A percentile compares a stretch with the other conserved stretches of the same genome.
Conservation (phyloP, 1,139 yeast genomes). For the Hyphopichia wangnamkhiaoensis region DNA sequence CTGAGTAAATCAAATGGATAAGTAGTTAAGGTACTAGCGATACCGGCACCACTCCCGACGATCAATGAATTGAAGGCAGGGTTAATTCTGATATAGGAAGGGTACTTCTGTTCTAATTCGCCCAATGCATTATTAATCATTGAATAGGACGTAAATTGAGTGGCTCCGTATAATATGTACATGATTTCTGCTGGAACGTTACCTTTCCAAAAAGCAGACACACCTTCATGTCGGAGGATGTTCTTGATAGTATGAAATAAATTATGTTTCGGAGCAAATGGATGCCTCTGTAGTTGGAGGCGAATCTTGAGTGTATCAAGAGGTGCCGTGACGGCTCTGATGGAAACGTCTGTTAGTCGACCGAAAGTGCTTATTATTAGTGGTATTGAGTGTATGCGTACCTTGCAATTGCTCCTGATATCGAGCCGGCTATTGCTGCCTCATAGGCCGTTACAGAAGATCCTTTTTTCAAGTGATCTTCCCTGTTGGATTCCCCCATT, state of each 20-base stretch:
- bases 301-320: slow-evolving; percentile 87
- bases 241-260: slow-evolving; percentile 16
- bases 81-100: slow-evolving; percentile 22
- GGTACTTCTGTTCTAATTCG: slow-evolving; percentile 23
- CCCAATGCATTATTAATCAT: slow-evolving; percentile 47
- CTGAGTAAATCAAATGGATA: slow-evolving; percentile 89
- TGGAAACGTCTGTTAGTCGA: background rate
- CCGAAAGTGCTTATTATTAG: slow-evolving; percentile 20
- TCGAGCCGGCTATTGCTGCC: slow-evolving; percentile 65
- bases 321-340: slow-evolving; percentile 78
- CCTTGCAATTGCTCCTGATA: slow-evolving; percentile 69
- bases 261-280: slow-evolving; percentile 6
- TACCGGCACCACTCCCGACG: slow-evolving; percentile 79
- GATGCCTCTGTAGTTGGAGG: slow-evolving; percentile 54
- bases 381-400: slow-evolving; percentile 22
- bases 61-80: slow-evolving; percentile 52
- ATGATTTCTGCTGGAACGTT: slow-evolving; percentile 88
- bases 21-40: slow-evolving; percentile 67
- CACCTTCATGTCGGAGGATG: slow-evolving; percentile 39
- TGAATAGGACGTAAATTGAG: slow-evolving; percentile 78
- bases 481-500: slow-evolving; percentile 13
- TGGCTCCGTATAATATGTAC: slow-evolving; percentile 82
- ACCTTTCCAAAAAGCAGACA: slow-evolving; percentile 82
- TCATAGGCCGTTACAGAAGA: slow-evolving; percentile 44
- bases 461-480: slow-evolving; percentile 56